These are phyloP conservation scores for Nicotiana tomentosiformis DNA, from an alignment of 257 asterid genomes.

Conservation along the genomic window DNA sequence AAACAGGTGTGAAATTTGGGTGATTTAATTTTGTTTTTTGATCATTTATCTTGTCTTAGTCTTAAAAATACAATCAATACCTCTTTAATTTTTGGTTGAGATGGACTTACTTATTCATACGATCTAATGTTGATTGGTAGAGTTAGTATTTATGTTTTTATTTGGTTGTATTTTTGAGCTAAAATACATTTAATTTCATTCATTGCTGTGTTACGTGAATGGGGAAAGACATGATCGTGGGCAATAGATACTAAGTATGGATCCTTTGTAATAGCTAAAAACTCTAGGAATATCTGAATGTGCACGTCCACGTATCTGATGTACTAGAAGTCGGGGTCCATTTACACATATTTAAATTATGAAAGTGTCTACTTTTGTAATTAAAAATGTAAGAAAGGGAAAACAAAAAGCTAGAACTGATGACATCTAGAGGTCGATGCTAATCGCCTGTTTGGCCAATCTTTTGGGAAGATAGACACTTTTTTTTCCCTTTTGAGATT, in stretches of 20 bases:
- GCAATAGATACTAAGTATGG: background rate
- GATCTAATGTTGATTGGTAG: background rate
- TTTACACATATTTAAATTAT: background rate
- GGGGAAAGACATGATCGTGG: background rate
- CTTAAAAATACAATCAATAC: background rate
- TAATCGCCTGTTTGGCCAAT: too few relatives aligned
- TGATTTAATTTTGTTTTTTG: background rate
- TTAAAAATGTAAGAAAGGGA: too few relatives aligned
- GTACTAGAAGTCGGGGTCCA: background rate
- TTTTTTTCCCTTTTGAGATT: too few relatives aligned
- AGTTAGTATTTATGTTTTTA: background rate
- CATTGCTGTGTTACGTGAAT: background rate
- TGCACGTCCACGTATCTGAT: background rate
- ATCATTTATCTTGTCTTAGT: background rate
- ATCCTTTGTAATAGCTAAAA: background rate
- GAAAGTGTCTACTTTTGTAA: background rate
- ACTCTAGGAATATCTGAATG: background rate
- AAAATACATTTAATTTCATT: background rate
- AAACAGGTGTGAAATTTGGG: conserved; percentile 47
- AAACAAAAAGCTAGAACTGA: too few relatives aligned
- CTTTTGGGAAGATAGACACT: too few relatives aligned
- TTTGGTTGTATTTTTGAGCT: background rate
- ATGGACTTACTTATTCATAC: background rate
- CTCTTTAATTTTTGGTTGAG: background rate
- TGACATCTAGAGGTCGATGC: too few relatives aligned